Evolutionary conservation across 257 asterid genomes (phyloP).

Genomic region (Forsythia suspensa): DNA sequence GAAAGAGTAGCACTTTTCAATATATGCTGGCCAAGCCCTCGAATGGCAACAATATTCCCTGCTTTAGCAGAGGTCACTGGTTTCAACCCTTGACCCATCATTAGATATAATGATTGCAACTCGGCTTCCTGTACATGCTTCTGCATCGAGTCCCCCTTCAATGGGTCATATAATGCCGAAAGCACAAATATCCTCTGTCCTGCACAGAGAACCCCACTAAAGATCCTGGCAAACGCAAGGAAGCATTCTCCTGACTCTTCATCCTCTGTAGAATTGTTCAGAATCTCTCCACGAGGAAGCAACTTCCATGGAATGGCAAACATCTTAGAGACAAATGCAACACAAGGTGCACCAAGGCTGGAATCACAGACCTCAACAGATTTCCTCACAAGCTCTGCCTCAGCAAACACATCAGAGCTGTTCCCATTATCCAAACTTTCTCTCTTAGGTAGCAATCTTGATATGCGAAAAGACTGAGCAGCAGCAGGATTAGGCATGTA

Average conservation of each 20-base stretch:
- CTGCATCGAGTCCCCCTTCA: slow-evolving; percentile 63
- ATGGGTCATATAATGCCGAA: slow-evolving; percentile 80
- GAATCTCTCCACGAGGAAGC: slow-evolving; percentile 84
- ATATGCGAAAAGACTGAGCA: slow-evolving; percentile 77
- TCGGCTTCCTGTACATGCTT: slow-evolving; percentile 85
- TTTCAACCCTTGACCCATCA: slow-evolving; percentile 94
- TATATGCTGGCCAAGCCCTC: slow-evolving; percentile 90
- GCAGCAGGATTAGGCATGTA: slow-evolving; percentile 73
- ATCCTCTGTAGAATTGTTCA: slow-evolving; percentile 39
- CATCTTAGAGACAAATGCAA: slow-evolving; percentile 93
- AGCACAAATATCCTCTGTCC: slow-evolving; percentile 84
- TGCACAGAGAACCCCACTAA: slow-evolving; percentile 76
- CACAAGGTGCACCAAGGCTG: slow-evolving; percentile 66
- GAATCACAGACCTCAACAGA: slow-evolving; percentile 81
- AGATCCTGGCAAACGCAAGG: slow-evolving; percentile 93
- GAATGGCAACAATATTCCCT: slow-evolving; percentile 81
- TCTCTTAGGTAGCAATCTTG: slow-evolving; percentile 81
- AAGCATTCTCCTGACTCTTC: slow-evolving; percentile 87
- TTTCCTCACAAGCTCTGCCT: slow-evolving; percentile 68
- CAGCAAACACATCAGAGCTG: slow-evolving; percentile 54
- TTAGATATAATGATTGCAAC: slow-evolving; percentile 74
- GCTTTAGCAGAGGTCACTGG: slow-evolving; percentile 79
- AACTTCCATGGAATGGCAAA: slow-evolving; percentile 80
- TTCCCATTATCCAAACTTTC: slow-evolving; percentile 33
- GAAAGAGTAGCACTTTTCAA: slow-evolving; percentile 94